Evolutionary conservation across 1,284 basidiomycete genomes (phyloP).

Genomic region (Malassezia japonica): DNA sequence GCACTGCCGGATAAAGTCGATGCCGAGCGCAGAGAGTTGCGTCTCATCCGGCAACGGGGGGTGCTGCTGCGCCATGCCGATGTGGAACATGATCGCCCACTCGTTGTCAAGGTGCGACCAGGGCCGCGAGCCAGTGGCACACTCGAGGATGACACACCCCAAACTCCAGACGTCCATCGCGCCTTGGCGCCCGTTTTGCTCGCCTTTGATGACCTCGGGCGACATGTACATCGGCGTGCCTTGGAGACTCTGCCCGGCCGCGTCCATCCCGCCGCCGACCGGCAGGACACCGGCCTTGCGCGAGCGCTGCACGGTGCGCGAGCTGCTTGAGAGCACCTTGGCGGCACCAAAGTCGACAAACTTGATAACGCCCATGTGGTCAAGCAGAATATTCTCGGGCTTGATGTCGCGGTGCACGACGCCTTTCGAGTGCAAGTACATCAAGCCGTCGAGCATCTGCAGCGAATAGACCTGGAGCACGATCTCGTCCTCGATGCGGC

Average conservation of each 20-base stretch:
- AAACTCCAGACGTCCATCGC: slow-evolving; percentile 98
- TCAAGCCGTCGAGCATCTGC: slow-evolving; percentile 90
- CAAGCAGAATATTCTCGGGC: slow-evolving; percentile 94
- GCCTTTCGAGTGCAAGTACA: slow-evolving; percentile 82
- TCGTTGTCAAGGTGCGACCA: slow-evolving; percentile 99
- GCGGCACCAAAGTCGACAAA: slow-evolving; percentile 98
- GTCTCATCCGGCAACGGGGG: slow-evolving; percentile 84
- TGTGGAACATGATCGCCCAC: slow-evolving; percentile 99
- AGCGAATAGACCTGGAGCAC: slow-evolving; percentile 91
- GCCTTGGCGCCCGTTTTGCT: slow-evolving; percentile 63
- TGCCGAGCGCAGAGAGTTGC: slow-evolving; percentile 79
- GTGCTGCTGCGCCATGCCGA: slow-evolving; percentile 91
- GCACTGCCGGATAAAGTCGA: slow-evolving; percentile 87
- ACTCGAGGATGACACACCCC: slow-evolving; percentile 92
- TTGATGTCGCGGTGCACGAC: slow-evolving; percentile 97
- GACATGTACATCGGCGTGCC: slow-evolving; percentile 99
- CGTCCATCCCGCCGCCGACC: slow-evolving; percentile 26
- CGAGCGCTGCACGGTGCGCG: slow-evolving; percentile 54
- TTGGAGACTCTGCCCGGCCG: slow-evolving; percentile 53
- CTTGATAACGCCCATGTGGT: slow-evolving; percentile 87
- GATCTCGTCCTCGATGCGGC: slow-evolving; percentile 90
- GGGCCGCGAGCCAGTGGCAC: slow-evolving; percentile 87
- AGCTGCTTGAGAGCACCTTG: slow-evolving; percentile 89
- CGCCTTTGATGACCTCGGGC: slow-evolving; percentile 88
- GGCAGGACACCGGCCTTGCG: slow-evolving; percentile 37